Percentiles rank a stretch among this genome's conserved stretches.
Evolutionary conservation across 306 rosid genomes (phyloP).

Genomic region (Sechiopsis laciniata): DNA sequence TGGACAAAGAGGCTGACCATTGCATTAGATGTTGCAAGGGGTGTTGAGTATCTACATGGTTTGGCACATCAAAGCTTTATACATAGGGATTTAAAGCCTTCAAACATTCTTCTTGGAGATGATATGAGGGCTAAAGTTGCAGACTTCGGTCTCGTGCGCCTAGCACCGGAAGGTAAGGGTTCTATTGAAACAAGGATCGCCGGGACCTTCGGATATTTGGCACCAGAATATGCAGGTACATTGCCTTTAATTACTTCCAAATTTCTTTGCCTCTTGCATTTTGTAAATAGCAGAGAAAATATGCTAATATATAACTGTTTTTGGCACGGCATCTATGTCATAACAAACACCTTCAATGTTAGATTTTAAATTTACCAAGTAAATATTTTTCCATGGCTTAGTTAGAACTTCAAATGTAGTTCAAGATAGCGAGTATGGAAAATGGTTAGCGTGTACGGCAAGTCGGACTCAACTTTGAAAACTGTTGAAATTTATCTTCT

Average conservation of each 20-base stretch:
- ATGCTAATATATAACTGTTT: not conserved
- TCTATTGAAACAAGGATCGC: conserved; percentile 86
- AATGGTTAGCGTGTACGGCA: too few species aligned
- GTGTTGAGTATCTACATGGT: too few species aligned
- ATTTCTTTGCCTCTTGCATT: not conserved
- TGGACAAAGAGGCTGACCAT: too few species aligned
- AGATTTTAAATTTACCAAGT: not conserved
- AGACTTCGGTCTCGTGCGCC: conserved; percentile 84
- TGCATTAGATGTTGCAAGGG: too few species aligned
- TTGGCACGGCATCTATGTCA: not conserved
- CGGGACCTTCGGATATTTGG: conserved; percentile 30
- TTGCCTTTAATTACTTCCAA: not conserved
- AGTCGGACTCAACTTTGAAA: not conserved
- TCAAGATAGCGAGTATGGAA: not conserved
- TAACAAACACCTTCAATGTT: not conserved
- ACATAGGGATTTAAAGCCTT: too few species aligned
- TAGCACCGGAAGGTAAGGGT: conserved; percentile 91
- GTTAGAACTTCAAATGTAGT: not conserved
- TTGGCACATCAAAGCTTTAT: too few species aligned
- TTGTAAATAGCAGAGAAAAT: not conserved
- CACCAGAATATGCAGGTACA: conserved; percentile 18
- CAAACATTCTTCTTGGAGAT: too few species aligned
- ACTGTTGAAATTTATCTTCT: not conserved
- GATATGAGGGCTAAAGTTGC: conserved; percentile 82
- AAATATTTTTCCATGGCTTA: not conserved